Percentiles rank a stretch among this genome's conserved stretches.
These are phyloP conservation scores for Brassica carinata DNA, from an alignment of 345 rosid genomes.

Conservation along the genomic window DNA sequence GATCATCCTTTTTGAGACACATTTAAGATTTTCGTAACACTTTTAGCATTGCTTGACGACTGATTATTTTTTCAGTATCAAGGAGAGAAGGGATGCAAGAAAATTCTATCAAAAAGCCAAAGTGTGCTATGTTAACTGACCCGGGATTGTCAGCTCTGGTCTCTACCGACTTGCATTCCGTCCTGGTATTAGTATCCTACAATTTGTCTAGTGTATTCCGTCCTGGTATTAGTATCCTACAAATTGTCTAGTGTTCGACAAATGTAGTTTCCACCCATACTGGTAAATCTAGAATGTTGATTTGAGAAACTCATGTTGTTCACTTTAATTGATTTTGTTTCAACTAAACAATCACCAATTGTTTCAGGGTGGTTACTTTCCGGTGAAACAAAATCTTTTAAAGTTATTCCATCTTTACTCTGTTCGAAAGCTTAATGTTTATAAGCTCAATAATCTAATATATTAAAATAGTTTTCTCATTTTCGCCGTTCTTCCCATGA, in stretches of 20 bases:
- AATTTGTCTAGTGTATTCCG: no score
- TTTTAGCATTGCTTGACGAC: neutral
- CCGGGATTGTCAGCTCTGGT: neutral
- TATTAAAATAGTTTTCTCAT: no score
- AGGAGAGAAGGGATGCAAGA: neutral
- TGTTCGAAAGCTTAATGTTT: no score
- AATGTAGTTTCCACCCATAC: neutral
- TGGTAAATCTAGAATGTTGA: neutral
- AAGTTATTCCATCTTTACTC: no score
- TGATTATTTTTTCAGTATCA: neutral
- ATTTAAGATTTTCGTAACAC: neutral
- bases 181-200: no score
- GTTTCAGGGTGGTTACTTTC: neutral
- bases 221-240: no score
- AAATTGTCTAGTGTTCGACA: no score
- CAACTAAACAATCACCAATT: neutral
- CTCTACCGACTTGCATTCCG: neutral
- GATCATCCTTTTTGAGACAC: neutral
- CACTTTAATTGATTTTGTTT: neutral
- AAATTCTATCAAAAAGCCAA: neutral
- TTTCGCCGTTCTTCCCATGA: no score
- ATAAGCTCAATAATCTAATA: no score
- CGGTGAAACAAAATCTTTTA: neutral
- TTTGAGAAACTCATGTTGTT: neutral
- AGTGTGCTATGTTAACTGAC: neutral